Base-by-base conservation (phyloP, 2,329 filamentous ascomycete genomes). In the Phialocephala sp. region DNA sequence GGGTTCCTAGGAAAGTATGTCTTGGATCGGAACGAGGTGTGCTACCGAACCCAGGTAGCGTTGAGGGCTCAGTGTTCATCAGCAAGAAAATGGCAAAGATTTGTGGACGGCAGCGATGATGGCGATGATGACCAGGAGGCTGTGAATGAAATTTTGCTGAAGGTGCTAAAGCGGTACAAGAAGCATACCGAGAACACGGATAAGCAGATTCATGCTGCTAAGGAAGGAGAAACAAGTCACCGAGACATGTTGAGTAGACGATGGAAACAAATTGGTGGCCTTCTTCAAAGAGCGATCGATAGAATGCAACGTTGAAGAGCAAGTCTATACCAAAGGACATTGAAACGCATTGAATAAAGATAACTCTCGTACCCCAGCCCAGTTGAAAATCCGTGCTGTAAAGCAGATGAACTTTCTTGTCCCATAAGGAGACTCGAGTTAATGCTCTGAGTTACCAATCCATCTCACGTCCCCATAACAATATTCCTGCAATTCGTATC, bases 11-110 rank as follows among this genome's bases (percentile, higher is more conserved):
- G 81, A 0, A 79, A 78, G 4, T 88, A 86, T 69, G 77, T 82
- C 62, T 75, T 87, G 6, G 85, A 87, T 69, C 70, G 75, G 2
- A 76, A 81, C 11, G 80, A 76, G 6, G 80, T 83, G 14, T 88
- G 86, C 72, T 83, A 87, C 72, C 77, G 85, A 18, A 86, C 85
- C 1, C 81, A 87, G 72, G 83, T 85, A 12, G 85, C 84, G 5
- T 69, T 87, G 56, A 73, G 85, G 56, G 62, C 80, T 50, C 41
- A 82, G 35, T 73, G 65, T 59, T 61, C 81, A 64, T 64, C 77
- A 0, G 59, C 75, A 1, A 70, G 75, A 9, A 76, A 78, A 72
- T 86, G 84, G 83, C 74, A 76, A 60, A 73, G 79, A 41, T 82
- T 86, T 50, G 80, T 85, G 0, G 78, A 45, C 47, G 79, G 79